Percentiles rank a stretch among this genome's conserved stretches.
Evolutionary conservation across 2,329 filamentous ascomycete genomes (phyloP).

Genomic region (Talaromyces verruculosus): DNA sequence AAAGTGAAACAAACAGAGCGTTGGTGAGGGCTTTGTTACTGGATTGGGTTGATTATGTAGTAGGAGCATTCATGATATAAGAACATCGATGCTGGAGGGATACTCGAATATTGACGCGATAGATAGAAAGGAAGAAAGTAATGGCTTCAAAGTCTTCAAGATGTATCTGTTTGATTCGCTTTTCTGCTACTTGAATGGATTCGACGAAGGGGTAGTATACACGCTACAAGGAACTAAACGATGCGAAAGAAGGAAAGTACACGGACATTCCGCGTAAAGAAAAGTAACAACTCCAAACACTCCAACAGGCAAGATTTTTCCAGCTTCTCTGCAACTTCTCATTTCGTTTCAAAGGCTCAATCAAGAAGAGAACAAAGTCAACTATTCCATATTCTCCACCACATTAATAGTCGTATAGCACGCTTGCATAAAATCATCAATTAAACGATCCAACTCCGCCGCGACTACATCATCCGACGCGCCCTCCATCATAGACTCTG

Average conservation of each 20-base stretch:
- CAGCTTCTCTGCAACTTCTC: neutral
- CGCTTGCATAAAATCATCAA: constrained; percentile 26
- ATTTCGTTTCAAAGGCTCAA: neutral
- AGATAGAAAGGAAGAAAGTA: neutral
- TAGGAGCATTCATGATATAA: no score
- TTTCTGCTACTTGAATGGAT: neutral
- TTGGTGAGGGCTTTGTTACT: neutral
- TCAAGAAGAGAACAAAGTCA: neutral
- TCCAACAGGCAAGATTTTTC: neutral
- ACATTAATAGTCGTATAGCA: constrained; percentile 20
- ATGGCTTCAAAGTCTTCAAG: neutral
- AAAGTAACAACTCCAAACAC: neutral
- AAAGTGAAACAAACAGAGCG: neutral
- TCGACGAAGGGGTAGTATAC: neutral
- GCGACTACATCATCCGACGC: constrained; percentile 39
- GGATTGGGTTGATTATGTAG: neutral
- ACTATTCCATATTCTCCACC: constrained; percentile 17
- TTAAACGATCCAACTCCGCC: constrained; percentile 43
- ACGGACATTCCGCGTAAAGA: neutral
- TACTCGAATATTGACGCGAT: neutral
- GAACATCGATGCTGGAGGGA: no score
- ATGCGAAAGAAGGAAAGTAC: neutral
- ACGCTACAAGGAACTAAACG: neutral
- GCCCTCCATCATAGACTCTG: constrained; percentile 40
- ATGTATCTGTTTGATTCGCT: neutral